Base-by-base conservation (phyloP, 106 monocot genomes). In the Posidonia australis region DNA sequence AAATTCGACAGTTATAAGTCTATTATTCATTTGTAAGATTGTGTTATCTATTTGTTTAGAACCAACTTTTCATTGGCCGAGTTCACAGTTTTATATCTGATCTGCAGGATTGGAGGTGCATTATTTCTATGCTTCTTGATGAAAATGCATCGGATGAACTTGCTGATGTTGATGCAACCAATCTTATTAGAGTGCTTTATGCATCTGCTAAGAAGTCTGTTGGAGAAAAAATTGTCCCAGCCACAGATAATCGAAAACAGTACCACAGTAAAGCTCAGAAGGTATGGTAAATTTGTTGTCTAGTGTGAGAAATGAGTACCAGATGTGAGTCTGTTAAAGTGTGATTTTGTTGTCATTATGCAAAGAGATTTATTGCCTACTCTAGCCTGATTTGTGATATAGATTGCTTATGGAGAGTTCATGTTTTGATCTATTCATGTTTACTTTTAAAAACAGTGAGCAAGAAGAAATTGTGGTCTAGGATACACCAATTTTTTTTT, bases 61-160 rank as follows among this genome's bases (percentile, higher is more conserved):
- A 17, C 27, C 19, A 62, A 42, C 31, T 62, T 62, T 62, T 17
- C 13, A 55, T n/a, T 55, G 55, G 14, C 24, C 24, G 30, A 14
- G 43, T 44, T 19, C 1, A 58, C 28, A 29, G 27, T 1, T 23
- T 43, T 7, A 29, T 62, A 20, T 28, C n/a, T 78, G 5, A 58
- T 44, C 66, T 72, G 49, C 60, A 96, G 96, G 96, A 96, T 72
- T 96, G 96, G 96, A 87, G 82, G 47, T 96, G 96, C 58, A 96
- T 96, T 58, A 79, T 90, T 44, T 86, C 90, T 63, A 74, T 90
- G 80, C 96, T 96, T 23, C 81, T 93, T 45, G 90, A 96, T 72
- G 90, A 90, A 64, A 84, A 80, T 64, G 76, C 80, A 25, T 41
- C 70, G 23, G 81, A 81, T 70, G 93, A 84, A 58, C 80, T 90